Evolutionary conservation across 2,329 filamentous ascomycete species (phyloP), one percentile per base, ranked within the genome.

Genomic region (Furcasterigmium sp.): DNA sequence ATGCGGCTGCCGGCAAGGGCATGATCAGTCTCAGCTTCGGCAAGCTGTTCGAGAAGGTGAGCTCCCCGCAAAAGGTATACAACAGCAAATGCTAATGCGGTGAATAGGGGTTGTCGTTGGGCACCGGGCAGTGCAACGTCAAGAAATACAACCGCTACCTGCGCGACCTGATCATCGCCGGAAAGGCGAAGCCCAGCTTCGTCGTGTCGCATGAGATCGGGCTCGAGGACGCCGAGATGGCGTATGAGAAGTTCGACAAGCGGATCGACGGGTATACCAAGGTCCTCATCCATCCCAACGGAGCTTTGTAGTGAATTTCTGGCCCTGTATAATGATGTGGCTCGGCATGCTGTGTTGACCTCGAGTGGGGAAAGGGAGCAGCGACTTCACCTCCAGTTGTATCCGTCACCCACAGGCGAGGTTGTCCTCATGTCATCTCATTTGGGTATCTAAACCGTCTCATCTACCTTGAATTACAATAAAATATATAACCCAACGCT

Each of bases 71-170:
- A n/a, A n/a, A n/a, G n/a, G n/a, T n/a, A n/a, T n/a, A n/a, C n/a
- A n/a, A n/a, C n/a, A n/a, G n/a, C n/a, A n/a, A 29, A 35, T 18
- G 25, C 18, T 41, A 21, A 21, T n/a, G n/a, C n/a, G n/a, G n/a
- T n/a, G n/a, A n/a, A 2, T 14, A 80, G 75, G 79, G 80, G 2
- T 64, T 84, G 5, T 69, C 71, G 2, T 63, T 85, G 3, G 74
- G 76, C 9, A 81, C 77, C 3, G 79, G 80, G 0, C 79, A 84
- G 55, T 84, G 80, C 62, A 85, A 85, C 48, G 80, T 85, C 51
- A 85, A 84, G 60, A 66, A 74, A 1, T 85, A 85, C 60, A 85
- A 85, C 56, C 68, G 80, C 19, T 82, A 84, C 53, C 61, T 85
- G 30, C 70, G 81, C 11, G 80, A 85, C 47, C 64, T 85, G 53